These are phyloP conservation scores for Aspergillus conjunctus DNA, from an alignment of 495 filamentous ascomycete species.

Conservation along the genomic window DNA sequence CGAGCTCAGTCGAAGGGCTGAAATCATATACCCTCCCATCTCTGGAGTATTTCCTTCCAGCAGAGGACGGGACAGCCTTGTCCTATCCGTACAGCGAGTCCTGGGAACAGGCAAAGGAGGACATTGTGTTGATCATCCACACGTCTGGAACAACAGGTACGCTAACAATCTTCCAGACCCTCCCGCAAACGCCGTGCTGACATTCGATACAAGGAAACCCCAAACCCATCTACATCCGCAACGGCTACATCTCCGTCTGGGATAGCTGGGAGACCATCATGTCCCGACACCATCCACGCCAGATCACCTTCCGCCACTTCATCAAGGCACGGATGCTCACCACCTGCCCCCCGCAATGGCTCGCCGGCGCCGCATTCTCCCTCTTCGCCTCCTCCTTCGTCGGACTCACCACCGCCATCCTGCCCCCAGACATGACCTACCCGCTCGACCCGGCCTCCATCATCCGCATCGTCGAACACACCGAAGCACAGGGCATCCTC, in stretches of 20 bases:
- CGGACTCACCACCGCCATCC: neutral
- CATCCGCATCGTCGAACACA: neutral
- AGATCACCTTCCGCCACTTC: neutral
- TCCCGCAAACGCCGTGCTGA: too few relatives aligned
- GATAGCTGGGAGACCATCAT: neutral
- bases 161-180: neutral
- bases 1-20: neutral
- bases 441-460: neutral
- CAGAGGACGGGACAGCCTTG: neutral
- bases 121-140: neutral
- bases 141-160: neutral
- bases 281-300: neutral
- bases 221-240: neutral
- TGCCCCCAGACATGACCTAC: neutral
- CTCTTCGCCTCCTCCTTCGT: neutral
- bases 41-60: neutral
- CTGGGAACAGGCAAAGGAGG: neutral
- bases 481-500: neutral
- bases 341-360: neutral
- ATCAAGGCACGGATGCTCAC: neutral
- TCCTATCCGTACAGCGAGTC: neutral
- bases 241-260: neutral
- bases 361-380: neutral
- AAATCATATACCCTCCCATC: neutral
- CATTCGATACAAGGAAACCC: too few relatives aligned